Percentiles rank a stretch among this genome's conserved stretches.
phyloP scores from a whole-genome alignment of 768 basidiomycete species.

The Termitomyces sp. region DNA sequence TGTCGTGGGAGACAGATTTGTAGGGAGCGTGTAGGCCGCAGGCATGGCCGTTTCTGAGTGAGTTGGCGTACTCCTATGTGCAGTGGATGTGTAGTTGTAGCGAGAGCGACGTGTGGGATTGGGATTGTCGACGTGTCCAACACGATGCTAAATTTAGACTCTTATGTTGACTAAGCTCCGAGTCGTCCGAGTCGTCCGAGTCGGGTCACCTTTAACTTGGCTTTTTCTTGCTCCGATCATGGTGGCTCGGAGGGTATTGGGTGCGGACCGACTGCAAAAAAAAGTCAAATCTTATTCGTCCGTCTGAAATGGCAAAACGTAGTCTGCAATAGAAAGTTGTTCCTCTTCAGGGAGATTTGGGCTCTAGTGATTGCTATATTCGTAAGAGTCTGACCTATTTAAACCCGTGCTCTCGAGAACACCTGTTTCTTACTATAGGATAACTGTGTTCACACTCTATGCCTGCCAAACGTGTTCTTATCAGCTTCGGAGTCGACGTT shows the following conservation, averaged over 20 bases:
- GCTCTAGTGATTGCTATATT: not conserved
- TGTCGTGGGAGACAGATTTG: slow-evolving; percentile 64
- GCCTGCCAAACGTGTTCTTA: slow-evolving; percentile 53
- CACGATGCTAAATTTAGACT: slow-evolving; percentile 14
- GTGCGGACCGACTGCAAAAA: too few relatives aligned
- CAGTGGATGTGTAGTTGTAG: not conserved
- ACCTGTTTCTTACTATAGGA: not conserved
- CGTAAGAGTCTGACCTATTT: not conserved
- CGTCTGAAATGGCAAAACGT: too few relatives aligned
- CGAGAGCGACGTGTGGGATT: too few relatives aligned
- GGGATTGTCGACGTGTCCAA: slow-evolving; percentile 19
- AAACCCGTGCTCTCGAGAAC: not conserved
- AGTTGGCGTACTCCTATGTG: slow-evolving; percentile 16
- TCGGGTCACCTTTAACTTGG: not conserved
- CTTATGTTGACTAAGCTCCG: slow-evolving; percentile 10
- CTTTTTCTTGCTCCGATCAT: too few relatives aligned
- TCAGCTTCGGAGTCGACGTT: slow-evolving; percentile 69
- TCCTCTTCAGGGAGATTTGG: not conserved
- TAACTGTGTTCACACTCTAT: slow-evolving; percentile 16
- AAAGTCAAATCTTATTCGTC: too few relatives aligned
- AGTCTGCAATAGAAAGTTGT: too few relatives aligned
- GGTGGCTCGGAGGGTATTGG: too few relatives aligned
- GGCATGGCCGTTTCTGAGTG: slow-evolving; percentile 50
- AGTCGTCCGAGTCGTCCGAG: not conserved
- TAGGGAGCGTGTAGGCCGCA: slow-evolving; percentile 71